These are phyloP conservation scores for Zelonia costaricensis DNA, from an alignment of 208 protist species.

Conservation along the genomic window DNA sequence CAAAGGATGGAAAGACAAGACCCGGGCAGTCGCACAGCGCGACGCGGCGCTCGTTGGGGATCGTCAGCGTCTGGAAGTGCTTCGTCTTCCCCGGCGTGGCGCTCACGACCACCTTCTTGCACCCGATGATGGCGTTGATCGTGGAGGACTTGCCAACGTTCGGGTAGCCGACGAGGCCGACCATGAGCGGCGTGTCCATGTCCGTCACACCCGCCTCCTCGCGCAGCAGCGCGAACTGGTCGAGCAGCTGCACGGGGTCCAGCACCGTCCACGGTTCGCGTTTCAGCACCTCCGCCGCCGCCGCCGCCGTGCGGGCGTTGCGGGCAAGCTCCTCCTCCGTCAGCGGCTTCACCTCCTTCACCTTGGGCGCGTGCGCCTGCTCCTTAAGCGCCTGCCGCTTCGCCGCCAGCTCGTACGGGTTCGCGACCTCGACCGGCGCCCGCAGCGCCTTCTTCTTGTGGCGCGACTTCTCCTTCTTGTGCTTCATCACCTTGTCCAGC, in stretches of 20 bases:
- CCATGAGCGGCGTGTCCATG: constrained; percentile 65
- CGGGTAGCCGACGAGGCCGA: constrained; percentile 98
- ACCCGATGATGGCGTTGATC: constrained; percentile 96
- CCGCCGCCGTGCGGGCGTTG: constrained; percentile 44
- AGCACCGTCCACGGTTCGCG: constrained; percentile 62
- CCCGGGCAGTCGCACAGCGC: constrained; percentile 98
- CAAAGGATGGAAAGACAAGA: constrained; percentile 95
- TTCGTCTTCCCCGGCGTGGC: constrained; percentile 99
- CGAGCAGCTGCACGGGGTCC: constrained; percentile 77
- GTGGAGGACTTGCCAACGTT: constrained; percentile 99
- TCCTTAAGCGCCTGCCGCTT: constrained; percentile 45
- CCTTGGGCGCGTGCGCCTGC: constrained; percentile 40
- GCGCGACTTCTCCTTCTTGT: constrained; percentile 66
- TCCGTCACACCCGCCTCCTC: constrained; percentile 31
- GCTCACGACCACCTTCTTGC: constrained; percentile 96
- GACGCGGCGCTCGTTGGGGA: constrained; percentile 91
- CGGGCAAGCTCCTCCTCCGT: constrained; percentile 73
- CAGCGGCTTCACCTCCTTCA: constrained; percentile 38
- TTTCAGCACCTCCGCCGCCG: constrained; percentile 13
- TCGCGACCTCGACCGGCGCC: constrained; percentile 71
- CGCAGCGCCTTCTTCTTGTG: constrained; percentile 79
- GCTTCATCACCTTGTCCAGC: constrained; percentile 31
- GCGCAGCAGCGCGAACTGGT: constrained; percentile 71
- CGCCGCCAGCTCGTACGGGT: constrained; percentile 74
- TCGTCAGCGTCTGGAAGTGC: constrained; percentile 97